Evolutionary conservation across 1,284 basidiomycete species (phyloP).

Genomic region (Pseudozyma sp.): DNA sequence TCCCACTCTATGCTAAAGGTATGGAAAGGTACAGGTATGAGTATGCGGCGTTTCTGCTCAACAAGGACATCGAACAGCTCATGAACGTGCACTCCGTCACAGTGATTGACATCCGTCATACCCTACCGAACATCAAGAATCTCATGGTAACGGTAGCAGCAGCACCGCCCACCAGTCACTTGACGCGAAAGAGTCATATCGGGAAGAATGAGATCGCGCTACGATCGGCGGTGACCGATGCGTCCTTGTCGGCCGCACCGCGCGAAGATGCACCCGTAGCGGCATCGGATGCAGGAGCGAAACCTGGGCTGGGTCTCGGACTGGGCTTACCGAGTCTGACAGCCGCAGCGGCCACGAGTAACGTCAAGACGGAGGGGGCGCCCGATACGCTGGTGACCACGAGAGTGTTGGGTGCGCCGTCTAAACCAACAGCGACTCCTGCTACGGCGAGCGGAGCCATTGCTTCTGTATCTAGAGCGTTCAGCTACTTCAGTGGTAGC

Average conservation of each 20-base stretch:
- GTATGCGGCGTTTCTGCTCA: conserved; percentile 94
- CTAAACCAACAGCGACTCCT: conserved; percentile 9
- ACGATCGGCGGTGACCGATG: conserved; percentile 4
- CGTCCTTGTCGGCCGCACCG: not conserved
- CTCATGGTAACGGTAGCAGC: conserved; percentile 80
- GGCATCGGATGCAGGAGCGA: not conserved
- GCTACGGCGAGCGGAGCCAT: conserved; percentile 36
- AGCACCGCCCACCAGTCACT: conserved; percentile 38
- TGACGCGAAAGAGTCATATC: conserved; percentile 42
- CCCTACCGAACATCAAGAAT: conserved; percentile 94
- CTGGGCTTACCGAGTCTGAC: conserved; percentile 22
- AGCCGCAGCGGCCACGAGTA: conserved; percentile 1
- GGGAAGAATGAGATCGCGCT: conserved; percentile 49
- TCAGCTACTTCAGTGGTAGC: conserved; percentile 41
- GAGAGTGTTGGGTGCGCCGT: conserved; percentile 34
- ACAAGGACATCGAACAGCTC: conserved; percentile 88
- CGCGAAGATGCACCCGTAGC: not conserved
- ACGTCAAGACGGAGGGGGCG: conserved; percentile 8
- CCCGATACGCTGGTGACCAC: conserved; percentile 36
- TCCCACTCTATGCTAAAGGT: conserved; percentile 88
- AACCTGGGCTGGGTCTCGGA: conserved; percentile 8
- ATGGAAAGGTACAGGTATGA: conserved; percentile 97
- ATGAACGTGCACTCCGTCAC: conserved; percentile 68
- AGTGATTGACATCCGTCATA: conserved; percentile 92
- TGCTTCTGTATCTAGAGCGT: conserved; percentile 35